Percentiles rank a stretch among this genome's conserved stretches.
Evolutionary conservation across 2,329 filamentous ascomycete genomes (phyloP).

Genomic region (Fusarium sp.): DNA sequence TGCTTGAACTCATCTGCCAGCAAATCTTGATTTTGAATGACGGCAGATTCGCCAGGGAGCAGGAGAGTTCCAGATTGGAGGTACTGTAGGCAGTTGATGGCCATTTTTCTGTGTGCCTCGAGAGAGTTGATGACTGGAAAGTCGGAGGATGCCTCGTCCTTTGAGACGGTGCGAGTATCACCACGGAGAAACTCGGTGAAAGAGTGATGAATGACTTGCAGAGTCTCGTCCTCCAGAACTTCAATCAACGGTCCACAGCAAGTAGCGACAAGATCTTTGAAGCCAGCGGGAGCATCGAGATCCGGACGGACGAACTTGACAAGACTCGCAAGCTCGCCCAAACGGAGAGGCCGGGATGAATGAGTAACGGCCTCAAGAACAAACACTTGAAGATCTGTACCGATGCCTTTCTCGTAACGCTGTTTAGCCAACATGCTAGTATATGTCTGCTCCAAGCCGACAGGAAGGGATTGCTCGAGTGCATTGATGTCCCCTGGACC

Average conservation of each 20-base stretch:
- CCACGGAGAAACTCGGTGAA: conserved; percentile 60
- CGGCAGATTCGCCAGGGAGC: conserved; percentile 7
- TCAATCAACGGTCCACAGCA: conserved; percentile 58
- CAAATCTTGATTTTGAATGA: too few species aligned
- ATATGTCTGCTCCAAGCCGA: conserved; percentile 47
- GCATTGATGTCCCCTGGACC: neutral
- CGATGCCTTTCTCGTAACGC: conserved; percentile 43
- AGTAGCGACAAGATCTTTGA: conserved; percentile 51
- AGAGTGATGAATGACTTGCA: conserved; percentile 61
- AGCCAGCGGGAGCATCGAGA: conserved; percentile 21
- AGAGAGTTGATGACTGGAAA: conserved; percentile 34
- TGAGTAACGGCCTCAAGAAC: conserved; percentile 56
- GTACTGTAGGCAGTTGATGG: conserved; percentile 30
- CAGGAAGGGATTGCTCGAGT: conserved; percentile 30
- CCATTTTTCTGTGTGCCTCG: conserved; percentile 36
- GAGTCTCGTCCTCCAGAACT: conserved; percentile 57
- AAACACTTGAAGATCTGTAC: conserved; percentile 47
- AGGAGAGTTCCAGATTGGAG: conserved; percentile 34
- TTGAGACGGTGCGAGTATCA: conserved; percentile 10
- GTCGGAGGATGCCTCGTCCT: neutral
- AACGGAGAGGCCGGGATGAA: conserved; percentile 52
- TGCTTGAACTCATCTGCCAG: too few species aligned
- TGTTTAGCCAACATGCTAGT: conserved; percentile 52
- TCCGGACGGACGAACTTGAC: conserved; percentile 40
- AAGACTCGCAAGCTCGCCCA: conserved; percentile 51